phyloP scores from a whole-genome alignment of 768 basidiomycete species.

The Antrodiella citrinella region DNA sequence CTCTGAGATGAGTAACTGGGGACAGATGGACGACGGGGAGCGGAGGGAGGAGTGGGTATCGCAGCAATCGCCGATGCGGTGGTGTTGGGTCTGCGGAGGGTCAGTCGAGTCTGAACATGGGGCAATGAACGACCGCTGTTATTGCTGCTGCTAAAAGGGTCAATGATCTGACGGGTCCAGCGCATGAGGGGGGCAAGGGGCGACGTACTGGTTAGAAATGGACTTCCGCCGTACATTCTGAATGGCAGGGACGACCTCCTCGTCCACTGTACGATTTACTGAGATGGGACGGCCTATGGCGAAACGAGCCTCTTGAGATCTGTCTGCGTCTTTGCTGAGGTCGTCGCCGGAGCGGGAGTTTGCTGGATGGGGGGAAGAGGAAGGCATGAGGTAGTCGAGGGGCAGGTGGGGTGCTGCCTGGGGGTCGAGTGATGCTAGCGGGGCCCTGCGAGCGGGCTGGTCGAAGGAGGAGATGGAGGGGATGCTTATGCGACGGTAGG shows the following conservation, averaged over 20 bases:
- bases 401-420: conserved; percentile 14
- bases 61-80: conserved; percentile 12
- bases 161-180: too few species aligned
- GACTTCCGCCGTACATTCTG: conserved; percentile 17
- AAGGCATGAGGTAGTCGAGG: conserved; percentile 21
- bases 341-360: conserved; percentile 15
- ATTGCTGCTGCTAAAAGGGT: conserved; percentile 1
- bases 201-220: conserved; percentile 19
- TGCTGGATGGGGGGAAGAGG: conserved; percentile 13
- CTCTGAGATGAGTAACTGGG: background rate
- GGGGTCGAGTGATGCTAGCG: conserved; percentile 21
- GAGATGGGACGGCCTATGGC: conserved; percentile 17
- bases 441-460: conserved; percentile 14
- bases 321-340: conserved; percentile 11
- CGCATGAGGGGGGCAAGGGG: background rate
- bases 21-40: background rate
- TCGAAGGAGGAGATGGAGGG: conserved; percentile 6
- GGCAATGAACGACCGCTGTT: conserved; percentile 5
- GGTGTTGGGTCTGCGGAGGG: conserved; percentile 14
- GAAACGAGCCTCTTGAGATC: conserved; percentile 14
- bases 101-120: conserved; percentile 8
- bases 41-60: conserved; percentile 14
- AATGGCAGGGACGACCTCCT: conserved; percentile 11
- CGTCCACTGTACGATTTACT: conserved; percentile 11
- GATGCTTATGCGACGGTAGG: conserved; percentile 11